Evolutionary conservation across 2,329 filamentous ascomycete species (phyloP).

Genomic region (Cercospora zeina): DNA sequence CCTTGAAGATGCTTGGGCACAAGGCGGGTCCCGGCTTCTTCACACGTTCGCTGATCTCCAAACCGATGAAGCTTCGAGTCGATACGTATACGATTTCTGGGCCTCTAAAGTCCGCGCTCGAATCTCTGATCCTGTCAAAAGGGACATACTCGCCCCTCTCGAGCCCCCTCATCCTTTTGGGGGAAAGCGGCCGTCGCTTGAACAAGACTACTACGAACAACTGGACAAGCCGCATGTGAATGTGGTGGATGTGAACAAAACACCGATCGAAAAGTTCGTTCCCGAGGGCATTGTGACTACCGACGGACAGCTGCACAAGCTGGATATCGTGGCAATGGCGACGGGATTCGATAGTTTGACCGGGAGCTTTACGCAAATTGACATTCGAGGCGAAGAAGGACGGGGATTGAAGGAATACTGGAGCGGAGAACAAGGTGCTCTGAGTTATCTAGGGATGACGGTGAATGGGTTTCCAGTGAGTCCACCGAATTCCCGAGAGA

Average conservation of each 20-base stretch:
- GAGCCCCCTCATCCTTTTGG: constrained; percentile 49
- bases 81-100: constrained; percentile 58
- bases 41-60: constrained; percentile 57
- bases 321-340: constrained; percentile 48
- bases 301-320: constrained; percentile 44
- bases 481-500: constrained; percentile 41
- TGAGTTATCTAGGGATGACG: constrained; percentile 43
- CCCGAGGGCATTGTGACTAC: constrained; percentile 51
- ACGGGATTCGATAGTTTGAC: constrained; percentile 48
- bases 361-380: constrained; percentile 41
- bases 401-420: constrained; percentile 40
- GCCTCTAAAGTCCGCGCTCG: constrained; percentile 52
- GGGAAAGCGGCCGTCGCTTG: constrained; percentile 47
- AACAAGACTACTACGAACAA: constrained; percentile 51
- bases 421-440: constrained; percentile 47
- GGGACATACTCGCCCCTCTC: constrained; percentile 51
- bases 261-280: constrained; percentile 52
- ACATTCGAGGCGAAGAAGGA: constrained; percentile 35
- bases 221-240: constrained; percentile 46
- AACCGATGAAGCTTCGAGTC: constrained; percentile 50
- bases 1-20: constrained; percentile 52
- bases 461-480: constrained; percentile 39
- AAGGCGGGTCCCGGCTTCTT: constrained; percentile 59
- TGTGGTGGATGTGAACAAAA: constrained; percentile 46
- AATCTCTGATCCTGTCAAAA: constrained; percentile 51